Evolutionary conservation across 2,329 filamentous ascomycete species (phyloP), one percentile per base, ranked within the genome.

Genomic region (Venturiaceae sp.): DNA sequence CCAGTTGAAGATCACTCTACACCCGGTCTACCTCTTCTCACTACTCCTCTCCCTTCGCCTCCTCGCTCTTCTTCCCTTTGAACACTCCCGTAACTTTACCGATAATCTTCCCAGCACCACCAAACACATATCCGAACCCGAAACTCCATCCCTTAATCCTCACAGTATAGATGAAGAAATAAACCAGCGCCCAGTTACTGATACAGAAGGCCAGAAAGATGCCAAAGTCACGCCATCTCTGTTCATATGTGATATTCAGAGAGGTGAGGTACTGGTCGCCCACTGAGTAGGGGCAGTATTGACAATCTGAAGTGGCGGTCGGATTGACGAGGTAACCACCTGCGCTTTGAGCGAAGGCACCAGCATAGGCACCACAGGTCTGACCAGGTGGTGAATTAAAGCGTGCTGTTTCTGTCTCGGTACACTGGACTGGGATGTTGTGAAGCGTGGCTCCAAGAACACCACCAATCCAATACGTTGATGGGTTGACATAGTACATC

Each of bases 151-250:
- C 81, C 62, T 79, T 80, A 58, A 90, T 81, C 19, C 87, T 78
- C 6, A 89, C 84, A 2, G 83, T 86, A 71, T 86, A 91, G 59
- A 90, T 83, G 67, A 91, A 90, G 72, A 90, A 88, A 68, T 88
- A 88, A 1, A 90, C 85, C 57, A 90, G 70, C 41, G 79, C 73
- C 83, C 84, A 90, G 66, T 83, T 83, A 67, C 82, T 80, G 37
- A 74, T 69, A 57, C 80, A 71, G 60, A 74, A 83, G 1, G 68
- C 77, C 70, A 76, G 81, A 55, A 83, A 67, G 50, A 83, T 70
- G 2, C 80, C 80, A 59, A 80, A 80, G 63, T 83, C 78, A 47
- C 80, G 71, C 79, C 79, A 81, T n/a, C 68, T 66, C 14, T 78
- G 65, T 19, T 59, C 63, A 61, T 76, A 80, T 37, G 68, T 66